Evolutionary conservation across 169 alveolate genomes (phyloP), one percentile per base, ranked within the genome.

Genomic region (Cyclospora cayetanensis): DNA sequence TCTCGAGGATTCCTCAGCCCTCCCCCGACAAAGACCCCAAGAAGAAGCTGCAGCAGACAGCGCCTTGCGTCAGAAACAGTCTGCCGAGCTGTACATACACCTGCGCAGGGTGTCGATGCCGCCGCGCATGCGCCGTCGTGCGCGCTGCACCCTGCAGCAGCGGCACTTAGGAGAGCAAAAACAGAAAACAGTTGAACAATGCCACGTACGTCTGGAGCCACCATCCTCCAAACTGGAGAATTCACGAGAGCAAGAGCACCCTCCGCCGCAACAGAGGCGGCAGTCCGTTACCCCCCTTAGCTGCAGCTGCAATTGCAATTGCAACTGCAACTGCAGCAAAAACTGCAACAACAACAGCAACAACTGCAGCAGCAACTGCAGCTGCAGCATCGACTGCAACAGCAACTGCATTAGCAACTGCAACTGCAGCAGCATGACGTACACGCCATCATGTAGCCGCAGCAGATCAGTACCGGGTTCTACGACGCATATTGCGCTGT

Each of bases 81-180:
- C n/a, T n/a, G n/a, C n/a, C n/a, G n/a, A n/a, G n/a, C n/a, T n/a
- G n/a, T n/a, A n/a, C n/a, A n/a, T n/a, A n/a, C n/a, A n/a, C n/a
- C n/a, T n/a, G n/a, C n/a, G n/a, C n/a, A 63, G 76, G 31, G 42
- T 20, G 31, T 39, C 76, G 39, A 63, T 63, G 76, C 76, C 76
- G 37, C 76, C 76, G 18, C 76, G 76, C 11, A 63, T 35, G 42
- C 76, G 76, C 76, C 25, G 76, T 15, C 76, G 76, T 29, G 76
- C 42, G 42, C 76, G 76, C 76, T 63, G 76, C 37, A 39, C 76
- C 9, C 25, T 63, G 76, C 76, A 63, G 76, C 34, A 63, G 37
- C 39, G 31, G 76, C 4, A 63, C n/a, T n/a, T n/a, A n/a, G n/a
- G n/a, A n/a, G n/a, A 63, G 76, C 76, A 63, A 20, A 7, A 39